These are phyloP conservation scores for Lepiota brunneoincarnata DNA, from an alignment of 768 basidiomycete genomes.

Conservation along the genomic window DNA sequence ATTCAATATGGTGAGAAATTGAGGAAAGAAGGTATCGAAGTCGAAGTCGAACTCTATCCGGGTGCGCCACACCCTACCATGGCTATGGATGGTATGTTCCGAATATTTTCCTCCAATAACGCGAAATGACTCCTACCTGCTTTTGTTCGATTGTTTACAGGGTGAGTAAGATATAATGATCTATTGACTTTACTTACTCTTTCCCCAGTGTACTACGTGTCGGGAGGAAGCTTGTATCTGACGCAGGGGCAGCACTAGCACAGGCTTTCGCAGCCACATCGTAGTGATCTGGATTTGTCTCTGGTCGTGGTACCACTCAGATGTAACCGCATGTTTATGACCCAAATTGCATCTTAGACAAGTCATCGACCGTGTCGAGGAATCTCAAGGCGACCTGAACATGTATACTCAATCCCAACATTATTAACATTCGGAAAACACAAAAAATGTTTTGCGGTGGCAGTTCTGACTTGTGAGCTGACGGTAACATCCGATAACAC, in stretches of 20 bases:
- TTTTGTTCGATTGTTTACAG: neutral
- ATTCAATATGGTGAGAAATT: constrained; percentile 60
- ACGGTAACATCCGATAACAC: too few relatives aligned
- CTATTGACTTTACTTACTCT: neutral
- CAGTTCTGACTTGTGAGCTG: too few relatives aligned
- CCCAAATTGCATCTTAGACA: too few relatives aligned
- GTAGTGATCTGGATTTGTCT: neutral
- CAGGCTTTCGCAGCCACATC: neutral
- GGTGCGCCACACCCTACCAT: constrained; percentile 71
- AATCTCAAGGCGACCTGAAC: too few relatives aligned
- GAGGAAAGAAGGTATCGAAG: constrained; percentile 46
- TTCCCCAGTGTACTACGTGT: neutral
- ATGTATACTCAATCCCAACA: too few relatives aligned
- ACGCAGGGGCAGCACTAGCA: constrained; percentile 8
- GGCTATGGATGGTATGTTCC: constrained; percentile 65
- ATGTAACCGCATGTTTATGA: too few relatives aligned
- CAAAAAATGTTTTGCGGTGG: too few relatives aligned
- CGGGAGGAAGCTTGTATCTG: constrained; percentile 12
- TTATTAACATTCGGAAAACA: too few relatives aligned
- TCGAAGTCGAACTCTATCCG: constrained; percentile 55
- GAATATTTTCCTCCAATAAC: neutral
- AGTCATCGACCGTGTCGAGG: too few relatives aligned
- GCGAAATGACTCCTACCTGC: neutral
- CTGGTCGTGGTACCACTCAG: too few relatives aligned
- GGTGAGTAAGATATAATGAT: neutral